phyloP scores from a whole-genome alignment of 1,139 yeast genomes.

The Kodamaea sp. region DNA sequence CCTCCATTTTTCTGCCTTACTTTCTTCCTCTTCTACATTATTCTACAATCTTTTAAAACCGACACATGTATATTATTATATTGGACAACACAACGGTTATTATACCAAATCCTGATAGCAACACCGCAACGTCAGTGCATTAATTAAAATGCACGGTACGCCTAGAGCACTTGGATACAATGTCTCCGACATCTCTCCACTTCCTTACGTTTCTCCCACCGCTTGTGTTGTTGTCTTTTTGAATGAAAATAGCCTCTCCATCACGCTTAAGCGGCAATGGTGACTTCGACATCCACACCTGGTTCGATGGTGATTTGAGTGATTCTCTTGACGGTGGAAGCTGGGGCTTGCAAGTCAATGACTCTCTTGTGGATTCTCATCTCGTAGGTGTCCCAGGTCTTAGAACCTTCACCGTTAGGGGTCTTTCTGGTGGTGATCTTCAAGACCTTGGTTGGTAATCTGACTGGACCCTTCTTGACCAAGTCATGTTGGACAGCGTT shows the following conservation, averaged over 20 bases:
- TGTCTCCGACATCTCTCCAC: conserved; percentile 17
- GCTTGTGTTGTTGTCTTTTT: conserved; percentile 1
- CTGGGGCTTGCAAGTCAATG: conserved; percentile 98
- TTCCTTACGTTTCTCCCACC: conserved; percentile 2
- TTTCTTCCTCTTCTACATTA: neutral
- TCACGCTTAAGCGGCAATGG: conserved; percentile 30
- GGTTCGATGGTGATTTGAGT: conserved; percentile 87
- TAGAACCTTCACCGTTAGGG: conserved; percentile 99
- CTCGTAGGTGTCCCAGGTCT: conserved; percentile 99
- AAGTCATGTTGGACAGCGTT: conserved; percentile 84
- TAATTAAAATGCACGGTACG: conserved; percentile 54
- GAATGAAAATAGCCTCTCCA: too few species aligned
- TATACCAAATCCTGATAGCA: conserved; percentile 58
- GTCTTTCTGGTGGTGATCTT: conserved; percentile 99
- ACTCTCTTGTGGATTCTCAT: conserved; percentile 99
- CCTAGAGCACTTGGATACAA: conserved; percentile 56
- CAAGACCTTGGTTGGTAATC: conserved; percentile 99
- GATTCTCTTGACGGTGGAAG: conserved; percentile 90
- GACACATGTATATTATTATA: conserved; percentile 13
- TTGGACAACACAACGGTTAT: conserved; percentile 17
- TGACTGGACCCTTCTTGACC: conserved; percentile 97
- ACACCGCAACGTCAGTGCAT: conserved; percentile 62
- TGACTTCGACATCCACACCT: conserved; percentile 36
- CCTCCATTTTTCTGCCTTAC: neutral
- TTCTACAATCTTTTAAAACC: conserved; percentile 9